phyloP scores from a whole-genome alignment of 768 basidiomycete genomes.

The Amanita rubescens region DNA sequence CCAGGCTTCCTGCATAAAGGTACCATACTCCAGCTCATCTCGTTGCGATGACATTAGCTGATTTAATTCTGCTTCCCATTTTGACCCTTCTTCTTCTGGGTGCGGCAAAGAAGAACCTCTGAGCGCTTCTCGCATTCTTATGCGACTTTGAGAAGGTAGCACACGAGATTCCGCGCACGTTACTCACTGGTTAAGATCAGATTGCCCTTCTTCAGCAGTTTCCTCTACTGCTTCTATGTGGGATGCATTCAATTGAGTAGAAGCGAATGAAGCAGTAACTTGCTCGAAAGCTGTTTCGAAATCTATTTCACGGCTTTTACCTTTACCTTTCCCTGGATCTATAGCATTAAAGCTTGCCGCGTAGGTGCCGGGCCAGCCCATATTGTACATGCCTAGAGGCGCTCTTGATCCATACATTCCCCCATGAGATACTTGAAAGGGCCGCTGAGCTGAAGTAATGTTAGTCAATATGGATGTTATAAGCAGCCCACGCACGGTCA shows the following conservation, averaged over 20 bases:
- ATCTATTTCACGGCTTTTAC: conserved; percentile 69
- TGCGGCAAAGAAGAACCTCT: conserved; percentile 53
- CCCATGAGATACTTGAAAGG: background rate
- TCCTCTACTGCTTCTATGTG: conserved; percentile 50
- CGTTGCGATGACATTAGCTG: conserved; percentile 65
- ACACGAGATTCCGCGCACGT: too few relatives aligned
- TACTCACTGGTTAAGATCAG: conserved; percentile 20
- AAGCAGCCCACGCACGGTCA: conserved; percentile 31
- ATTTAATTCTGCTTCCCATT: conserved; percentile 82
- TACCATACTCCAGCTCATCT: conserved; percentile 58
- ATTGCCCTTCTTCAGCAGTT: conserved; percentile 29
- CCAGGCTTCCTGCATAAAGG: conserved; percentile 58
- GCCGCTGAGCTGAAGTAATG: conserved; percentile 7
- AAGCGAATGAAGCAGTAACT: conserved; percentile 44
- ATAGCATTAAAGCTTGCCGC: background rate
- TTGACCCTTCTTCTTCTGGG: conserved; percentile 55
- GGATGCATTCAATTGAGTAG: conserved; percentile 33
- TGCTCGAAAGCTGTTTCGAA: conserved; percentile 84
- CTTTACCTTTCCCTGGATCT: conserved; percentile 57
- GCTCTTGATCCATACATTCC: background rate
- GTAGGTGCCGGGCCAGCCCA: conserved; percentile 1
- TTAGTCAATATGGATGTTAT: conserved; percentile 4
- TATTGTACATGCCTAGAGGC: background rate
- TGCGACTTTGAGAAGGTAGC: background rate
- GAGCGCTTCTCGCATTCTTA: conserved; percentile 59